Evolutionary conservation across 345 rosid species (phyloP), one percentile per base, ranked within the genome.

Genomic region (Gossypium rotundifolium): DNA sequence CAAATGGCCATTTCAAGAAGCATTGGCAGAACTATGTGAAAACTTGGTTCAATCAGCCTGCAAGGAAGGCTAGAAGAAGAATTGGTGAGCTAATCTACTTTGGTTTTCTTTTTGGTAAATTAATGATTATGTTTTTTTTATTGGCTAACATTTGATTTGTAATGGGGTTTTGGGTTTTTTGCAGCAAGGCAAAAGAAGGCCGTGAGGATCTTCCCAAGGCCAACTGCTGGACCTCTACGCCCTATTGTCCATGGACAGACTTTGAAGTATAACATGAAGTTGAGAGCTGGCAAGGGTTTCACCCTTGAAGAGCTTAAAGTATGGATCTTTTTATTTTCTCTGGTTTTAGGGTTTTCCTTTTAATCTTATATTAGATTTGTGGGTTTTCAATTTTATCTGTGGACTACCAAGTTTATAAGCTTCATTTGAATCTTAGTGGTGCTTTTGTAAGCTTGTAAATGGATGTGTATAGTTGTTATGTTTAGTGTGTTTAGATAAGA

Each of bases 21-120:
- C 23, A n/a, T n/a, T 54, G 59, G 59, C 59, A 54, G 23, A 54
- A 54, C 23, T 54, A 57, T 57, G 61, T 57, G 13, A 57, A 57
- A 57, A 57, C 61, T 10, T 57, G 61, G 27, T 57, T 57, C 13
- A 57, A 57, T 57, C 61, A 57, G 61, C 61, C 61, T 8, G 61
- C 61, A 20, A 57, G 61, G 13, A 57, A 57, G 61, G 61, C 61
- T 57, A 57, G 61, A 57, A 57, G 61, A 57, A 57, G 61, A 57
- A 57, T 20, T 22, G 61, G 61, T 57, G 13, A 7, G 61, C 61
- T 57, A 57, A 18, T 57, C 13, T 57, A 20, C 12, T 57, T 1
- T 57, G 61, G 29, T 25, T 57, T 20, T 20, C 3, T 20, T 57
- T 57, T 45, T 45, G 13, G 13, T 18, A 10, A 57, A 57, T 4